Conservation (phyloP, 768 basidiomycete genomes). For the Daedalea quercina region DNA sequence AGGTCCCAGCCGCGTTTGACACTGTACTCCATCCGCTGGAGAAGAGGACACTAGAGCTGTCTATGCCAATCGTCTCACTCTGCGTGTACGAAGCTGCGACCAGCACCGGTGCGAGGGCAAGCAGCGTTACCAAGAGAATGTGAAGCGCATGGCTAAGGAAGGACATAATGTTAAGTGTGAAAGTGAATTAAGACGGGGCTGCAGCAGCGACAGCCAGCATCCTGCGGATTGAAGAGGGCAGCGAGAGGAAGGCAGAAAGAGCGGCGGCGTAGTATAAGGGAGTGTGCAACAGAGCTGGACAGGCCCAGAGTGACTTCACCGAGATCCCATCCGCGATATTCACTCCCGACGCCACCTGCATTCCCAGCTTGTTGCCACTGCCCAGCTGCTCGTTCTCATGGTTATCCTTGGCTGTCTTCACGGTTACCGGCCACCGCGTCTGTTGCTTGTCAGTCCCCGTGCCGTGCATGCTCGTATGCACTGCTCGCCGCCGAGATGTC, state of each 20-base stretch:
- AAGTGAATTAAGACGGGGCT: conserved; percentile 1
- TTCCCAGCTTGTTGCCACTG: too few relatives aligned
- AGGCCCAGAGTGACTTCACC: too few relatives aligned
- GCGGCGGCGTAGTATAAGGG: background rate
- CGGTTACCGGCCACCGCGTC: too few relatives aligned
- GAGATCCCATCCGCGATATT: too few relatives aligned
- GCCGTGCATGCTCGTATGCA: too few relatives aligned
- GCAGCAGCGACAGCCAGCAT: conserved; percentile 15
- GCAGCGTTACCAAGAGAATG: background rate
- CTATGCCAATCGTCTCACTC: conserved; percentile 14
- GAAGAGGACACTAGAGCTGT: conserved; percentile 13
- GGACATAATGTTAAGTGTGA: conserved; percentile 2
- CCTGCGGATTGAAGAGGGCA: conserved; percentile 4
- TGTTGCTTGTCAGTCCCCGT: too few relatives aligned
- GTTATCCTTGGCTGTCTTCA: too few relatives aligned
- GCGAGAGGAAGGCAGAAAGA: background rate
- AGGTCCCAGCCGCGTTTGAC: conserved; percentile 1
- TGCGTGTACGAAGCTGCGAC: conserved; percentile 2
- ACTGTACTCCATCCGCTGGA: conserved; percentile 18
- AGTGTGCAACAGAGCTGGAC: too few relatives aligned
- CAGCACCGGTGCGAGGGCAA: background rate
- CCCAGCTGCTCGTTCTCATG: too few relatives aligned
- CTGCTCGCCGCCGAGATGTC: too few relatives aligned
- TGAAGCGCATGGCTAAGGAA: background rate
- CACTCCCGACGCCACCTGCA: too few relatives aligned